Conservation (phyloP, 2,329 filamentous ascomycete species). For the Aureobasidium sp. region DNA sequence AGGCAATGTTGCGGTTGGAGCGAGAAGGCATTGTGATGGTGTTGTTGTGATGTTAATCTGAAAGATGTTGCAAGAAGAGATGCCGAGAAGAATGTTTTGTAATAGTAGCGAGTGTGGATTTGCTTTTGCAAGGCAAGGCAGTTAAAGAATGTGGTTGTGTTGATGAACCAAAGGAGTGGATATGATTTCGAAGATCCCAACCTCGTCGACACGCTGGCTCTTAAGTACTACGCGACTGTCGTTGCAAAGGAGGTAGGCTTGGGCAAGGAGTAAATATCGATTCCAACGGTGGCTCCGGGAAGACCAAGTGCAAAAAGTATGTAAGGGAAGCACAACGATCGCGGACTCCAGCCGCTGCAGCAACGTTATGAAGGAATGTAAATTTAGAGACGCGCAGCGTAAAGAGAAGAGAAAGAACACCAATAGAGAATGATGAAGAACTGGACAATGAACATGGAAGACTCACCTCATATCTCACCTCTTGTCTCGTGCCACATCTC, state of each 20-base stretch:
- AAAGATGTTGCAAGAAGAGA: constrained; percentile 2
- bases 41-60: neutral
- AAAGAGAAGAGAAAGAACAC: neutral
- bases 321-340: constrained; percentile 13
- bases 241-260: constrained; percentile 18
- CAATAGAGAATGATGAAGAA: neutral
- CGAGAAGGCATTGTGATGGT: constrained; percentile 9
- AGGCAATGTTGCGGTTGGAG: constrained; percentile 17
- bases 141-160: constrained; percentile 14
- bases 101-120: constrained; percentile 7
- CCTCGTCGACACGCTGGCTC: constrained; percentile 7
- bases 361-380: constrained; percentile 16
- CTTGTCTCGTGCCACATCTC: neutral
- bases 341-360: constrained; percentile 16
- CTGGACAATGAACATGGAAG: neutral
- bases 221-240: constrained; percentile 16
- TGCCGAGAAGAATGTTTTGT: constrained; percentile 4
- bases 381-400: constrained; percentile 15
- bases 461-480: neutral
- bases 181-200: constrained; percentile 15
- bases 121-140: constrained; percentile 14
- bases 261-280: constrained; percentile 19
- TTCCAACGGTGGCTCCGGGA: constrained; percentile 17
- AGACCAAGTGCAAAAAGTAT: constrained; percentile 10
- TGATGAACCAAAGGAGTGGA: constrained; percentile 15